A percentile compares a stretch with the other conserved stretches of the same genome.
phyloP scores from a whole-genome alignment of 2,329 filamentous ascomycete genomes.

The Calonectria pseudoturangicola region DNA sequence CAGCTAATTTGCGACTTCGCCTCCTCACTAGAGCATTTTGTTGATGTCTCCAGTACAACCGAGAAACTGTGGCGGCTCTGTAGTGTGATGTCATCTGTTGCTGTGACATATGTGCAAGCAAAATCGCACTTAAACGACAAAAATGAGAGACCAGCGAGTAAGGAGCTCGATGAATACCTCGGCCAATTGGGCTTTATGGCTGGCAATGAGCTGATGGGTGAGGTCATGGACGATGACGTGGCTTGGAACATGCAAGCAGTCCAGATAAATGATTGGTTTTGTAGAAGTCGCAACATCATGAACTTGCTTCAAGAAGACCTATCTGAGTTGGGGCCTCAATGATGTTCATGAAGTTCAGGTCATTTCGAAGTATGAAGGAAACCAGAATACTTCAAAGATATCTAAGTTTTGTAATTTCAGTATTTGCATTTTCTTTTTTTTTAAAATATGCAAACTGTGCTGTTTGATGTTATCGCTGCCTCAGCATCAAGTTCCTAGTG shows the following conservation, averaged over 20 bases:
- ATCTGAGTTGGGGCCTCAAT: constrained; percentile 61
- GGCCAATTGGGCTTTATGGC: constrained; percentile 77
- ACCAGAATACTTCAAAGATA: too few relatives aligned
- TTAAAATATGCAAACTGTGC: too few relatives aligned
- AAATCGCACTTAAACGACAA: constrained; percentile 69
- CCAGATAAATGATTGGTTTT: constrained; percentile 79
- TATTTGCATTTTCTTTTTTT: too few relatives aligned
- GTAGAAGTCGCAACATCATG: constrained; percentile 79
- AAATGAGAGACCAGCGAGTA: constrained; percentile 69
- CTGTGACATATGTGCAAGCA: constrained; percentile 76
- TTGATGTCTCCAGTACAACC: constrained; percentile 73
- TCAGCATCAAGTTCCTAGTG: too few relatives aligned
- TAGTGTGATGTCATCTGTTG: constrained; percentile 76
- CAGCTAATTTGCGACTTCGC: constrained; percentile 73
- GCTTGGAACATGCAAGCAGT: constrained; percentile 58
- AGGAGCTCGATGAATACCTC: constrained; percentile 79
- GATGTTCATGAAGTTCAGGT: background rate
- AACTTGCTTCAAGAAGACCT: constrained; percentile 78
- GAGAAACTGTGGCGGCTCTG: constrained; percentile 77
- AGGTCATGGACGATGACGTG: constrained; percentile 45
- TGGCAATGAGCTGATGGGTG: constrained; percentile 42
- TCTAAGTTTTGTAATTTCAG: too few relatives aligned
- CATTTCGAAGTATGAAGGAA: background rate
- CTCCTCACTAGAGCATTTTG: constrained; percentile 70
- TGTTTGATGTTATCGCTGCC: too few relatives aligned